Conservation (phyloP, 2,329 filamentous ascomycete genomes). For the Colletotrichum eleusines region DNA sequence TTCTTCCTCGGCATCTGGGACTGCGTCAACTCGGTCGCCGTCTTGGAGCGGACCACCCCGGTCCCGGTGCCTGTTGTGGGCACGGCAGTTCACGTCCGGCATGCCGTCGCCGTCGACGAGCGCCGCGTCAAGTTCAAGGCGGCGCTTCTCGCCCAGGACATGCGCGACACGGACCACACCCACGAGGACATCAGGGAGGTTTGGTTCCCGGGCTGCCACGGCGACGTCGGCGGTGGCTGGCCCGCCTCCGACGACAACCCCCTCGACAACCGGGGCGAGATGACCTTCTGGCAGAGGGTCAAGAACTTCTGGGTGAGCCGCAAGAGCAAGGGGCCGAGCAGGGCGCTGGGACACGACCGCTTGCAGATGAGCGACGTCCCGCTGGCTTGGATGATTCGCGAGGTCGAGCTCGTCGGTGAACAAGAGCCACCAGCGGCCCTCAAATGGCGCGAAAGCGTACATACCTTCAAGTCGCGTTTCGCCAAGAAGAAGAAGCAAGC, state of each 20-base stretch:
- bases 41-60: constrained; percentile 54
- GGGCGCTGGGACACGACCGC: constrained; percentile 49
- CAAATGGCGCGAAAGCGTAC: constrained; percentile 51
- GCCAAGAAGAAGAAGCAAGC: constrained; percentile 47
- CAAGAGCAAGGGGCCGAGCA: constrained; percentile 49
- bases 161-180: constrained; percentile 44
- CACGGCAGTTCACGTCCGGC: constrained; percentile 60
- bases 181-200: constrained; percentile 61
- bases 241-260: constrained; percentile 48
- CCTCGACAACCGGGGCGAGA: constrained; percentile 45
- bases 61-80: constrained; percentile 54
- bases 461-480: constrained; percentile 46
- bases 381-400: constrained; percentile 65
- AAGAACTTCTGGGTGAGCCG: constrained; percentile 53
- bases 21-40: constrained; percentile 64
- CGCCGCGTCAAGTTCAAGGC: constrained; percentile 67
- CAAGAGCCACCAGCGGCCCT: constrained; percentile 49
- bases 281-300: constrained; percentile 51
- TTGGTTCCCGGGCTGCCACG: constrained; percentile 67
- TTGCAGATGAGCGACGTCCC: constrained; percentile 63
- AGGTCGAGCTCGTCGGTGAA: constrained; percentile 56
- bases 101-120: constrained; percentile 66
- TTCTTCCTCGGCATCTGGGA: constrained; percentile 69
- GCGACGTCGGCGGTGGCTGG: constrained; percentile 67
- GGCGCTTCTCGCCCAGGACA: constrained; percentile 59